phyloP scores from a whole-genome alignment of 2,329 filamentous ascomycete genomes.

The Ophiobolus disseminans region DNA sequence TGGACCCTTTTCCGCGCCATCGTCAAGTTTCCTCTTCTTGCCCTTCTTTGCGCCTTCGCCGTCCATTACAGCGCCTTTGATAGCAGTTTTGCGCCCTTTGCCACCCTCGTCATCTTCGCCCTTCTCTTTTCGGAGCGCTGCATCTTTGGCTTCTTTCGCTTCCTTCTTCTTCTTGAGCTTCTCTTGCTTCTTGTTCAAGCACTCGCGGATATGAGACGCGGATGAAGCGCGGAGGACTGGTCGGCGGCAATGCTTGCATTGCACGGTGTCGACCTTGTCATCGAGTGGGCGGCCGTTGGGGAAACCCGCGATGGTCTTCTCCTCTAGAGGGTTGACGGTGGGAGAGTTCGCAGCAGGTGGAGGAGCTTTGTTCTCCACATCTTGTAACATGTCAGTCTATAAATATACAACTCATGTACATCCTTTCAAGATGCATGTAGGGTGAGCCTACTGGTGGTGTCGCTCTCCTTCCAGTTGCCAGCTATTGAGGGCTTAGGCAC shows the following conservation, averaged over 20 bases:
- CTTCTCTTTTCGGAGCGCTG: constrained; percentile 56
- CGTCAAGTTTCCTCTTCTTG: constrained; percentile 58
- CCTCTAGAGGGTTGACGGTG: constrained; percentile 69
- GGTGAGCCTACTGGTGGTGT: constrained; percentile 63
- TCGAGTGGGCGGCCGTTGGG: constrained; percentile 80
- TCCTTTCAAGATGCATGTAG: not conserved
- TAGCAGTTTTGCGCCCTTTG: constrained; percentile 49
- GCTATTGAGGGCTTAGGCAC: constrained; percentile 69
- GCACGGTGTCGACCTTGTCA: constrained; percentile 77
- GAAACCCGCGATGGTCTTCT: constrained; percentile 79
- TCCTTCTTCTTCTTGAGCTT: constrained; percentile 68
- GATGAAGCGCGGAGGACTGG: constrained; percentile 78
- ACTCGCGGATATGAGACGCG: constrained; percentile 81
- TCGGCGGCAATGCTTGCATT: constrained; percentile 94
- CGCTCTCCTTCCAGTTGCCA: constrained; percentile 74
- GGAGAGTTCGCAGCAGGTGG: constrained; percentile 39
- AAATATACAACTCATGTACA: not conserved
- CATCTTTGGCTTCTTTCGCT: constrained; percentile 64
- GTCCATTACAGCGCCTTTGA: constrained; percentile 48
- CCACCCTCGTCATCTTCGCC: constrained; percentile 53
- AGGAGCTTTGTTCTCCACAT: constrained; percentile 36
- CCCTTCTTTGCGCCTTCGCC: constrained; percentile 51
- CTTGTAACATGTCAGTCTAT: constrained; percentile 17
- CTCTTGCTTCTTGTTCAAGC: constrained; percentile 80
- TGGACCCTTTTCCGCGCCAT: constrained; percentile 77